Percentiles rank a stretch among this genome's conserved stretches.
Conservation (phyloP, 169 alveolate genomes). For the Plasmodium berghei region DNA sequence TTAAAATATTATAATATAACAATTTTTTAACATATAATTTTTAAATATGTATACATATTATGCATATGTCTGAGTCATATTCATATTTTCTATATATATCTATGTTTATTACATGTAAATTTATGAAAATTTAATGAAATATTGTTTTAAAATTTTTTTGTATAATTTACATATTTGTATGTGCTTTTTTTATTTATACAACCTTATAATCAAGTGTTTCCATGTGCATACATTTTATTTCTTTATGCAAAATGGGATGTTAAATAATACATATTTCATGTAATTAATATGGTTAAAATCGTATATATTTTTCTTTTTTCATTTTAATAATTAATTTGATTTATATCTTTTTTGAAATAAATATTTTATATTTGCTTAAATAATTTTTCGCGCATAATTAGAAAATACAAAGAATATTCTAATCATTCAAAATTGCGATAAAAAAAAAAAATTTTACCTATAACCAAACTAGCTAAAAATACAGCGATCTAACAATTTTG, state of each 20-base stretch:
- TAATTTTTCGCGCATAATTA: not conserved
- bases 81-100: slow-evolving; percentile 1
- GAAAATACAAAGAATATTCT: not conserved
- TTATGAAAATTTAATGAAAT: not conserved
- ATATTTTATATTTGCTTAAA: not conserved
- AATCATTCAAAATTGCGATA: too few species aligned
- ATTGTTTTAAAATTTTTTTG: slow-evolving; percentile 5
- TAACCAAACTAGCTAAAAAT: too few species aligned
- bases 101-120: not conserved
- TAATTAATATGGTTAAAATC: too few species aligned
- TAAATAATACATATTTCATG: too few species aligned
- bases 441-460: too few species aligned
- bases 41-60: not conserved
- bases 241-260: too few species aligned
- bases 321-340: not conserved
- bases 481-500: too few species aligned
- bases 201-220: too few species aligned
- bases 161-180: not conserved
- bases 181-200: too few species aligned
- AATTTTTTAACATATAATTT: not conserved
- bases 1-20: slow-evolving; percentile 3
- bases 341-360: not conserved
- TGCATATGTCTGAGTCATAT: too few species aligned
- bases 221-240: too few species aligned
- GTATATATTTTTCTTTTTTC: not conserved